phyloP scores from a whole-genome alignment of 2,329 filamentous ascomycete genomes.

The Pestalotiopsis sp. region DNA sequence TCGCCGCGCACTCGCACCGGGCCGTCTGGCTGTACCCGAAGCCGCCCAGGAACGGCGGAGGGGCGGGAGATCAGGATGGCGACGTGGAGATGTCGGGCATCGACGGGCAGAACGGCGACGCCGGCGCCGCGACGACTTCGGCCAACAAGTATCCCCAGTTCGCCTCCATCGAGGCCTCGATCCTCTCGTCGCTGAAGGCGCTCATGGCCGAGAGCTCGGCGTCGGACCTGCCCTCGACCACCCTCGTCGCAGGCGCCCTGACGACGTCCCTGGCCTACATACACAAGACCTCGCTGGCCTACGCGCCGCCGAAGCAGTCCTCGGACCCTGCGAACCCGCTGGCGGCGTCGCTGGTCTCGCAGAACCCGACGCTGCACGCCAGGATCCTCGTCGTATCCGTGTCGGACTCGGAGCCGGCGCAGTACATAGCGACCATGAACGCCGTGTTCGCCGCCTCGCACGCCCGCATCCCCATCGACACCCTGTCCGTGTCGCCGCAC shows the following conservation, averaged over 20 bases:
- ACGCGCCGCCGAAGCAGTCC: constrained; percentile 57
- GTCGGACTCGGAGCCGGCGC: constrained; percentile 79
- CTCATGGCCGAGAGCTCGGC: constrained; percentile 72
- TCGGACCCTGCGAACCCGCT: constrained; percentile 30
- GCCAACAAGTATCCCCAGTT: constrained; percentile 96
- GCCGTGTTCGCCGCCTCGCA: constrained; percentile 93
- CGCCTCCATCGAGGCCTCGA: constrained; percentile 79
- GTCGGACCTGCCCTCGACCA: constrained; percentile 71
- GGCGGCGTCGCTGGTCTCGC: constrained; percentile 30
- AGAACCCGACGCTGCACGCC: constrained; percentile 62
- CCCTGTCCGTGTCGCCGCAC: constrained; percentile 70
- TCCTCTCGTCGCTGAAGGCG: constrained; percentile 73
- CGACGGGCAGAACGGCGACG: constrained; percentile 32
- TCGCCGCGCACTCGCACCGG: constrained; percentile 85
- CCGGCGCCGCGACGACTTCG: constrained; percentile 36
- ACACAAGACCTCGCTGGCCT: constrained; percentile 75
- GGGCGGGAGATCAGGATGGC: constrained; percentile 39
- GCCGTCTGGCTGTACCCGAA: constrained; percentile 89
- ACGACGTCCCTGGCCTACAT: constrained; percentile 89
- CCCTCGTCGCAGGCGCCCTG: constrained; percentile 87
- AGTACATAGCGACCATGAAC: constrained; percentile 99
- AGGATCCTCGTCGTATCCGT: constrained; percentile 91
- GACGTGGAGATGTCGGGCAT: constrained; percentile 62
- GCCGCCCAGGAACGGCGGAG: constrained; percentile 26
- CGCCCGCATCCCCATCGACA: constrained; percentile 86